Percentiles rank a stretch among this genome's conserved stretches.
These are phyloP conservation scores for Sphagnum magellanicum DNA, from an alignment of 228 moss, liverwort and hornwort genomes.

Conservation along the genomic window DNA sequence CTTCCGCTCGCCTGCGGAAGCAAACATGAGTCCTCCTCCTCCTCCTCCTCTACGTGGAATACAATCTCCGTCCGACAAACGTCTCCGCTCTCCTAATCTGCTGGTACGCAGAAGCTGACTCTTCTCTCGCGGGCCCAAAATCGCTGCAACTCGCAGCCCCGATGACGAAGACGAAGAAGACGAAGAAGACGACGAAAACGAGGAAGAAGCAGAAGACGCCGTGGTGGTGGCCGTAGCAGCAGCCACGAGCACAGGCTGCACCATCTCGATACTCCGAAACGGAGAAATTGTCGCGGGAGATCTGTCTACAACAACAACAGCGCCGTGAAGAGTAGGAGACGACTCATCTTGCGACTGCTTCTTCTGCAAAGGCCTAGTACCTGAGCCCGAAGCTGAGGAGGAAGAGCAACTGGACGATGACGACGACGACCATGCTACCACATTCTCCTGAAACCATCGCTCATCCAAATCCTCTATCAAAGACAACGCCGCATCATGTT, in stretches of 20 bases:
- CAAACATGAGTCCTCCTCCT: background rate
- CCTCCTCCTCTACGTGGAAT: slow-evolving; percentile 10
- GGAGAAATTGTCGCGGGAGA: slow-evolving; percentile 6
- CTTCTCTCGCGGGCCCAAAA: background rate
- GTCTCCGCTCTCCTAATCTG: slow-evolving; percentile 11
- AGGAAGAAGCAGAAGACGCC: no score
- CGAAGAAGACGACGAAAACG: no score
- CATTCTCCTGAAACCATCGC: slow-evolving; percentile 38
- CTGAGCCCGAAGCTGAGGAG: background rate
- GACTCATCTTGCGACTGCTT: no score
- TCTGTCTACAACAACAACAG: no score
- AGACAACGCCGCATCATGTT: slow-evolving; percentile 19
- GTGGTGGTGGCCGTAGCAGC: background rate
- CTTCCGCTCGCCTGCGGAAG: no score
- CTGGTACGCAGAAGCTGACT: slow-evolving; percentile 4
- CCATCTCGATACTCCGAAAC: slow-evolving; percentile 5
- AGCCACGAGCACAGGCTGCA: background rate
- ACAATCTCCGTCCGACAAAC: slow-evolving; percentile 20
- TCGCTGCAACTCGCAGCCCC: background rate
- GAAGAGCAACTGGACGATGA: slow-evolving; percentile 23
- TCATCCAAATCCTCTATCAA: slow-evolving; percentile 32
- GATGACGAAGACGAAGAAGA: no score
- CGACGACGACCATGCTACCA: slow-evolving; percentile 24
- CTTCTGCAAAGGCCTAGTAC: no score
- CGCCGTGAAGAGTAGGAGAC: no score